These are phyloP conservation scores for Termitomyces sp. DNA, from an alignment of 768 basidiomycete genomes.

Conservation along the genomic window DNA sequence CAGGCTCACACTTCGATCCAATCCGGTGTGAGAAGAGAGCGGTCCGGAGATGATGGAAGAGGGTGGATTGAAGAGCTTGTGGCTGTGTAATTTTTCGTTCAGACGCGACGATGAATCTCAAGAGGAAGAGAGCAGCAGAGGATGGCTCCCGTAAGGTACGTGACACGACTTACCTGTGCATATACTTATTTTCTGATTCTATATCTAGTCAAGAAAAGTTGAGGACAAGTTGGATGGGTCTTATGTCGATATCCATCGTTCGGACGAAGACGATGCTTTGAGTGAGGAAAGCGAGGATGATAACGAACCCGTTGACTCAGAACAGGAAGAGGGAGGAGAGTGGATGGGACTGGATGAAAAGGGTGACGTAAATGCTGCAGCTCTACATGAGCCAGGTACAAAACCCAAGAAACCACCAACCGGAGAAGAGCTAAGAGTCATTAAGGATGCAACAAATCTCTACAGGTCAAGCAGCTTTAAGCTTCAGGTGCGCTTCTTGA, in stretches of 20 bases:
- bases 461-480: conserved; percentile 81
- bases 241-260: background rate
- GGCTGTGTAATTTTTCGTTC: conserved; percentile 29
- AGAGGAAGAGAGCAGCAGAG: conserved; percentile 22
- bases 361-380: background rate
- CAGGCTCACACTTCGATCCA: background rate
- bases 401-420: conserved; percentile 52
- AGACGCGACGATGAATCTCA: conserved; percentile 19
- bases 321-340: conserved; percentile 17
- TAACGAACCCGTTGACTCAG: conserved; percentile 7
- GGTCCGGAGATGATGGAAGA: background rate
- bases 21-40: background rate
- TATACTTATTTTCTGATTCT: background rate
- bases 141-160: conserved; percentile 19
- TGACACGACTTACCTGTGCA: background rate
- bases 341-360: conserved; percentile 22
- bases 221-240: conserved; percentile 3
- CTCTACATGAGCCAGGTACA: conserved; percentile 12
- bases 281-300: conserved; percentile 5
- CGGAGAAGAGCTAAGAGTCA: conserved; percentile 61
- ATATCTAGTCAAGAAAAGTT: conserved; percentile 7
- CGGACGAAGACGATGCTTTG: conserved; percentile 8
- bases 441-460: conserved; percentile 71
- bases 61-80: conserved; percentile 12
- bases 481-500: conserved; percentile 54